Evolutionary conservation across 805 yeast genomes (phyloP).

Genomic region (Starmerella riodocensis): DNA sequence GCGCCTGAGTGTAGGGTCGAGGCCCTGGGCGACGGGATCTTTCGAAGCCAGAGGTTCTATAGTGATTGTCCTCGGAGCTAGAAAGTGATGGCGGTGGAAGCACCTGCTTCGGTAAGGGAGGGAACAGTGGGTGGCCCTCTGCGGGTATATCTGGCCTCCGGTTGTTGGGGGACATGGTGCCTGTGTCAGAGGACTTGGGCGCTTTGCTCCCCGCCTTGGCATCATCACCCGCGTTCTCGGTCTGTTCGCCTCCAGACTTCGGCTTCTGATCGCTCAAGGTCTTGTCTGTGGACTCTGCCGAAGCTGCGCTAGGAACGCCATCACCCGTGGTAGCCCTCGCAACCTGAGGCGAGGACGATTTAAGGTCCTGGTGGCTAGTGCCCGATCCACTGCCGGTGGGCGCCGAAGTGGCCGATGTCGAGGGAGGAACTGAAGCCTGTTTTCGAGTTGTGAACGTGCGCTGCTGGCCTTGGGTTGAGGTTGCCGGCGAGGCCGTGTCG

Average conservation of each 20-base stretch:
- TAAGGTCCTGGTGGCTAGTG: not conserved
- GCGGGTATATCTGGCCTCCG: constrained; percentile 3
- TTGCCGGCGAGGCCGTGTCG: not conserved
- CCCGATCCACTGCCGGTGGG: not conserved
- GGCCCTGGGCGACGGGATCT: constrained; percentile 9
- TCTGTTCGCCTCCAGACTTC: not conserved
- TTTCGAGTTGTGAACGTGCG: not conserved
- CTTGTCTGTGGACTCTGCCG: not conserved
- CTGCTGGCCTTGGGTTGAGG: not conserved
- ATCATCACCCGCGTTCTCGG: not conserved
- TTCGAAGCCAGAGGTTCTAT: not conserved
- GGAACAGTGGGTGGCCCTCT: constrained; percentile 18
- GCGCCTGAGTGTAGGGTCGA: constrained; percentile 5
- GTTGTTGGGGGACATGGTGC: no score
- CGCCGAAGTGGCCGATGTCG: not conserved
- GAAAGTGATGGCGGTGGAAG: constrained; percentile 9
- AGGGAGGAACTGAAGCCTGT: not conserved
- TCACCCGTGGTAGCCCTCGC: not conserved
- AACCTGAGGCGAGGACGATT: not conserved
- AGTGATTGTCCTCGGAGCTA: not conserved
- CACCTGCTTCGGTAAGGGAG: constrained; percentile 18
- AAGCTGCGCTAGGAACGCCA: not conserved
- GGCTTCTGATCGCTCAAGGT: not conserved
- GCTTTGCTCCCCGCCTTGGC: not conserved
- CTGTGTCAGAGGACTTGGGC: no score